These are phyloP conservation scores for Wickerhamomyces bisporus DNA, from an alignment of 805 yeast species.

Conservation along the genomic window DNA sequence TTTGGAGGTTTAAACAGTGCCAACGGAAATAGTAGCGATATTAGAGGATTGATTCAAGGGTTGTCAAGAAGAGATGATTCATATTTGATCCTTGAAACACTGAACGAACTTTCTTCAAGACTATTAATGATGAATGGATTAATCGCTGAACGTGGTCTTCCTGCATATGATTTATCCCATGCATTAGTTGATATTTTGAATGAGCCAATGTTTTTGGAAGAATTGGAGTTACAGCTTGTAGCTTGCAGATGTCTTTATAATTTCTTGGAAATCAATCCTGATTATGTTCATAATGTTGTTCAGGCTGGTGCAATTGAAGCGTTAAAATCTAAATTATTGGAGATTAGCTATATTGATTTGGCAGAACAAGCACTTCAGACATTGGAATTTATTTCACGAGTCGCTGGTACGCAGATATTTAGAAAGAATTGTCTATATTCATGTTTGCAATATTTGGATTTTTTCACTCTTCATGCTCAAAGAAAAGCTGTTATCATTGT, in stretches of 20 bases:
- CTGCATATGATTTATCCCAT: constrained; percentile 50
- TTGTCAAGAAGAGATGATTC: constrained; percentile 41
- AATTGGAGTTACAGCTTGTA: constrained; percentile 74
- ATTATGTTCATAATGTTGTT: constrained; percentile 57
- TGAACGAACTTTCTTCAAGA: constrained; percentile 59
- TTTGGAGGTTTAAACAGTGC: constrained; percentile 26
- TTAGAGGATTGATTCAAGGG: constrained; percentile 20
- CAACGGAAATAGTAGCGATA: constrained; percentile 17
- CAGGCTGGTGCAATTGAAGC: constrained; percentile 61
- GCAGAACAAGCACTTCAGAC: constrained; percentile 89
- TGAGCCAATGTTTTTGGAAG: constrained; percentile 52
- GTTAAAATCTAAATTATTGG: constrained; percentile 59
- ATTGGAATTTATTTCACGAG: constrained; percentile 57
- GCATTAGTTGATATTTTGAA: constrained; percentile 53
- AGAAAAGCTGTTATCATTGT: constrained; percentile 71
- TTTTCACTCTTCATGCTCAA: constrained; percentile 86
- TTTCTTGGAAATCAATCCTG: constrained; percentile 67
- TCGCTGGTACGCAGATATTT: constrained; percentile 46
- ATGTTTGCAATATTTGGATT: constrained; percentile 73
- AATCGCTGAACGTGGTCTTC: constrained; percentile 57
- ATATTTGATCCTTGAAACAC: constrained; percentile 54
- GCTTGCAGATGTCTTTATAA: constrained; percentile 83
- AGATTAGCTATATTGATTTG: constrained; percentile 79
- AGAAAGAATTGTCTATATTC: constrained; percentile 57
- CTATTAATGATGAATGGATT: constrained; percentile 64